Conservation (phyloP, 2,329 filamentous ascomycete species). For the Alternaria postmessia region DNA sequence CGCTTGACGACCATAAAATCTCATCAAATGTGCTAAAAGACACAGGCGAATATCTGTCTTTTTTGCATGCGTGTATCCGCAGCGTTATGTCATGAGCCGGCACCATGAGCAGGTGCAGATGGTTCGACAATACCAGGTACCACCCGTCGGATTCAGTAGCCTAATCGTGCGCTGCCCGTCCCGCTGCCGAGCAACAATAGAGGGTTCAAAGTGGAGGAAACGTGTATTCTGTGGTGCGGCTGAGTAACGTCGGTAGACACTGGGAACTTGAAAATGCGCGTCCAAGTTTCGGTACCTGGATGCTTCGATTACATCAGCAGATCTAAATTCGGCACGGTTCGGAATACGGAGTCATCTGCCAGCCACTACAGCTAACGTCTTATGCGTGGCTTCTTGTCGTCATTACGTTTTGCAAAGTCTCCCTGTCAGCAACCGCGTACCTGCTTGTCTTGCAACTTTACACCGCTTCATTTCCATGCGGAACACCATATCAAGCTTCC, state of each 20-base stretch:
- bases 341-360: background rate
- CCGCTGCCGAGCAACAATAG: background rate
- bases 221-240: background rate
- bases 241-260: background rate
- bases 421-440: constrained; percentile 1
- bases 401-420: constrained; percentile 2
- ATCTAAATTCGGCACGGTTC: background rate
- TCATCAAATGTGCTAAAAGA: background rate
- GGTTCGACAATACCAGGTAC: background rate
- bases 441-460: background rate
- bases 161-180: background rate
- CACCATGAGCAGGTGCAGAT: background rate
- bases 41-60: background rate
- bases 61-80: background rate
- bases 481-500: background rate
- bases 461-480: background rate
- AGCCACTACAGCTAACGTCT: background rate
- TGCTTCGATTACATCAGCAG: background rate
- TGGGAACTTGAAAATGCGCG: background rate
- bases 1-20: background rate
- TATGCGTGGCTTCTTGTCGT: background rate
- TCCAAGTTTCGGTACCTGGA: background rate
- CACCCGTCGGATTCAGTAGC: constrained; percentile 3
- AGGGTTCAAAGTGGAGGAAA: background rate
- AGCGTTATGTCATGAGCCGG: constrained; percentile 1